Percentiles rank a stretch among this genome's conserved stretches.
Evolutionary conservation across 805 yeast genomes (phyloP).

Genomic region (Saturnispora zaruensis): DNA sequence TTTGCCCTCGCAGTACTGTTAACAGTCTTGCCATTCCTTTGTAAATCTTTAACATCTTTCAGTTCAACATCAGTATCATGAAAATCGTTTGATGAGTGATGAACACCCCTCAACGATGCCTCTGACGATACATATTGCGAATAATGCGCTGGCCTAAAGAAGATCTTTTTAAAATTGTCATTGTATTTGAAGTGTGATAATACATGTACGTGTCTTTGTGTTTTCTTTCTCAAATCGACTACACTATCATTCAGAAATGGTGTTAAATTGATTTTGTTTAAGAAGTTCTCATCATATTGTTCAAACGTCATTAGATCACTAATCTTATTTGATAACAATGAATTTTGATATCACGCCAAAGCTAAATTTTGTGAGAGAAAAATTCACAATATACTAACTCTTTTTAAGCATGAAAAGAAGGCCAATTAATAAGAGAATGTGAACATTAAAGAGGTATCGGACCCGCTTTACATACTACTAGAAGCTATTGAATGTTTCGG

Average conservation of each 20-base stretch:
- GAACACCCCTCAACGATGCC: background rate
- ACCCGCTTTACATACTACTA: no score
- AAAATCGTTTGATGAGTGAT: constrained; percentile 2
- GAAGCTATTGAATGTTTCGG: no score
- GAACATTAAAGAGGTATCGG: background rate
- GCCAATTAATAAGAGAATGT: background rate
- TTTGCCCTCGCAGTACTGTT: background rate
- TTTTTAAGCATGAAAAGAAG: no score
- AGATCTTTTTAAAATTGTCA: background rate
- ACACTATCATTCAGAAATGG: background rate
- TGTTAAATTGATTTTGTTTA: background rate
- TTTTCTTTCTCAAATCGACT: background rate
- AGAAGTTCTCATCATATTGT: background rate
- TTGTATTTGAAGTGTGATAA: background rate
- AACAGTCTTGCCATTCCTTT: background rate
- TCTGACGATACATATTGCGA: background rate
- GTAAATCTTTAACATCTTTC: background rate
- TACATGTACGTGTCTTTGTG: background rate
- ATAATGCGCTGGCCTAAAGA: constrained; percentile 1
- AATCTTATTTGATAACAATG: background rate
- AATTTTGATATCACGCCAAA: background rate
- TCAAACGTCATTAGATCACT: background rate
- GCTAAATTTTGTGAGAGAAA: no score
- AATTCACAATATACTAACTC: no score
- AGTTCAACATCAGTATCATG: background rate